These are phyloP conservation scores for Quillaja saponaria DNA, from an alignment of 306 rosid genomes.

Conservation along the genomic window DNA sequence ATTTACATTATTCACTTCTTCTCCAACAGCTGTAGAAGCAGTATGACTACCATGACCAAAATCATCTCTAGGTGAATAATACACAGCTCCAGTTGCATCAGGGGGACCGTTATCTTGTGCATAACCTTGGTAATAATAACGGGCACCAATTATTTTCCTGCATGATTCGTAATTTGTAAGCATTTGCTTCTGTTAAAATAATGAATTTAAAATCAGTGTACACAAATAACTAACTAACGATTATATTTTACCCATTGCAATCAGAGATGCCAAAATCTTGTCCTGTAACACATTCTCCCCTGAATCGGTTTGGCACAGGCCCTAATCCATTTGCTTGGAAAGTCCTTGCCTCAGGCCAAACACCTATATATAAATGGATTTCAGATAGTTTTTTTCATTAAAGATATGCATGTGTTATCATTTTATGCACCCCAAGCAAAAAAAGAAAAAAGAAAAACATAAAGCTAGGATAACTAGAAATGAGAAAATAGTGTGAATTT, in stretches of 20 bases:
- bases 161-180: too few relatives aligned
- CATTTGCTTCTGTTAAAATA: too few relatives aligned
- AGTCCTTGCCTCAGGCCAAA: constrained; percentile 14
- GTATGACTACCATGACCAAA: constrained; percentile 23
- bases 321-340: background rate
- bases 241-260: constrained; percentile 15
- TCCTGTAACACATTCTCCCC: constrained; percentile 20
- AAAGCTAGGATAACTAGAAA: too few relatives aligned
- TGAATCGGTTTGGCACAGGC: constrained; percentile 8
- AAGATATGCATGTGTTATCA: too few relatives aligned
- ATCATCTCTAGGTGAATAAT: background rate
- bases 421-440: too few relatives aligned
- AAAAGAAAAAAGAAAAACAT: too few relatives aligned
- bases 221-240: too few relatives aligned
- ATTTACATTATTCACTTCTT: background rate
- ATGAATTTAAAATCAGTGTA: too few relatives aligned
- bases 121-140: background rate
- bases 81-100: background rate
- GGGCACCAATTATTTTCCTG: constrained; percentile 20
- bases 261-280: background rate
- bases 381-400: too few relatives aligned
- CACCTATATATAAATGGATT: constrained; percentile 9
- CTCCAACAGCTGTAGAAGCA: background rate
- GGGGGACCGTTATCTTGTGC: background rate
- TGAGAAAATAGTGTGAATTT: too few relatives aligned